Base-by-base conservation (phyloP, 352 stramenopile species). In the Globisporangium megalacanthum region DNA sequence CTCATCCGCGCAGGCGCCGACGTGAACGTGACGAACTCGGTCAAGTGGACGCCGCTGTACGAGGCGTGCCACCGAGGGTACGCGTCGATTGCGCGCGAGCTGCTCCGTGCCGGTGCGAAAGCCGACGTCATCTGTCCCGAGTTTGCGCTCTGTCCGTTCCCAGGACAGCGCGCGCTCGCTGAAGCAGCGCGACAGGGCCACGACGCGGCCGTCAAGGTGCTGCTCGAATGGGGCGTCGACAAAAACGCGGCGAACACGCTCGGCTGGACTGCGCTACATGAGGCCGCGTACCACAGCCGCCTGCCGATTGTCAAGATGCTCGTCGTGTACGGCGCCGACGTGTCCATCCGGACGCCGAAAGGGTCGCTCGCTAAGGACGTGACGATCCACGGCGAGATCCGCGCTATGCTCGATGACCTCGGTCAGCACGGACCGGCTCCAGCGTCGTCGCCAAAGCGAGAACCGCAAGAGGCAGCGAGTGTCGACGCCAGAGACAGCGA, bases 281-380 rank as follows among this genome's bases (percentile, higher is more conserved):
- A 92, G 60, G 69, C 84, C 5, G 81, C 79, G 17, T 92, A 92
- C 54, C 82, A 91, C 67, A 91, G 78, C 41, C 79, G 82, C n/a
- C 68, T 84, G 45, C 54, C 66, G 2, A 78, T 92, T 60, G 80
- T 92, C 20, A 79, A 90, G 64, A 71, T 83, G 61, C 64, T 94
- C 29, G 70, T 93, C 42, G 77, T 93, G 8, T 91, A 92, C 44
- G 81, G 83, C 22, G 81, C 77, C 11, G 78, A 94, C 31, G 76
- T 92, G 45, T 61, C 84, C 35, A 48, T 77, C 2, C 76, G 75
- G 50, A 94, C 83, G 8, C 69, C 77, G 52, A 85, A 86, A 52
- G 79, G 83, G 0, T 88, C 81, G 10, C 60, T 88, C 14, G 72
- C 81, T 8, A 75, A 69, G n/a, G 79, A 92, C n/a, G 46, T 92